phyloP scores from a whole-genome alignment of 2,329 filamentous ascomycete genomes.

The Pseudopyrenochaeta lycopersici region DNA sequence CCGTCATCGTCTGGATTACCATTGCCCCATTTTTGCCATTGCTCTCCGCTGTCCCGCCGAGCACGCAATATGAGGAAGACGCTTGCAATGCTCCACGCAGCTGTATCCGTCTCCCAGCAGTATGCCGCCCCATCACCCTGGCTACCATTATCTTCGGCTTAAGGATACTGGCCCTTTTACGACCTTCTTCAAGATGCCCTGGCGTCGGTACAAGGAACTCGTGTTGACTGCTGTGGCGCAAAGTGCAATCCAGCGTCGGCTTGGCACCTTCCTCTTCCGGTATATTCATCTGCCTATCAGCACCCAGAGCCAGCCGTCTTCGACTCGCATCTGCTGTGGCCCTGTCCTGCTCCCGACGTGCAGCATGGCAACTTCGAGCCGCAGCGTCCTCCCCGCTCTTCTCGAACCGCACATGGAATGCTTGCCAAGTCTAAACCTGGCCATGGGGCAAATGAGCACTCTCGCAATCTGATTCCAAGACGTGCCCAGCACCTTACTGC shows the following conservation, averaged over 20 bases:
- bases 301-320: conserved; percentile 3
- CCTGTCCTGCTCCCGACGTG: conserved; percentile 12
- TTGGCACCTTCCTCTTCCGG: conserved; percentile 35
- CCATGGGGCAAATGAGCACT: conserved; percentile 21
- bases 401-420: conserved; percentile 18
- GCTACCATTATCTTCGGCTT: conserved; percentile 3
- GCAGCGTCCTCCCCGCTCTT: conserved; percentile 15
- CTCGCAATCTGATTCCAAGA: conserved; percentile 28
- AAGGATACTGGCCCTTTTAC: neutral
- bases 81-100: neutral
- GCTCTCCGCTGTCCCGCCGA: neutral
- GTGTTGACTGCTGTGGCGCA: conserved; percentile 11
- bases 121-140: neutral
- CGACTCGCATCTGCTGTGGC: conserved; percentile 4
- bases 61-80: neutral
- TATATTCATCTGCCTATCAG: conserved; percentile 18
- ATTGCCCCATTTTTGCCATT: neutral
- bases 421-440: conserved; percentile 24
- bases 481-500: conserved; percentile 26
- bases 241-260: conserved; percentile 11
- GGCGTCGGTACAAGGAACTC: conserved; percentile 6
- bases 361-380: conserved; percentile 9
- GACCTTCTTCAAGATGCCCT: conserved; percentile 4
- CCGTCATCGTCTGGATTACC: neutral
- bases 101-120: neutral